Evolutionary conservation across 2,329 filamentous ascomycete species (phyloP), one percentile per base, ranked within the genome.

Genomic region (Alternaria ventricosa): DNA sequence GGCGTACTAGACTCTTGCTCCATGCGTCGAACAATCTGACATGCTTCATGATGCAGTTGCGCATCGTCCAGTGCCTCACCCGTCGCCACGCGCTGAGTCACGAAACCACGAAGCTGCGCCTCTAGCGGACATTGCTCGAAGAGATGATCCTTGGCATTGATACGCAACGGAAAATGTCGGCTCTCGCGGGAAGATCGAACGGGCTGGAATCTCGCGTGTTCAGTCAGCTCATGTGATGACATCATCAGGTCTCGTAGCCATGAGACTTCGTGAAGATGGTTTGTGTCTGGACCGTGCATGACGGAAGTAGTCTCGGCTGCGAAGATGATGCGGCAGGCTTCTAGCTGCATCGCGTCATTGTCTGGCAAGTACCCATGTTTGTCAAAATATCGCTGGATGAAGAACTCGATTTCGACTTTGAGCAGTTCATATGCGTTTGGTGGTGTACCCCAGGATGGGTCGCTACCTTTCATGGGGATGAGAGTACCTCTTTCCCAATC

Each of bases 311-410:
- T 61, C n/a, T 74, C 73, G 0, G 70, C 67, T 11, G 71, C 70
- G 36, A 73, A 74, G n/a, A 75, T 70, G 22, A 75, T 70, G 18
- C 73, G 71, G 27, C 73, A 75, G 2, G 72, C 73, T 43, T 75
- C 73, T 27, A 71, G 63, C 46, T 74, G 73, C 46, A 75, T 72
- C 5, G 60, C 62, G 10, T 72, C 57, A 11, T 74, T 69, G 1
- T 65, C 63, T 2, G 72, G 73, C n/a, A 75, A 54, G 20, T 58
- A 67, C 1, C 69, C 66, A 4, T 61, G 60, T 1, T 59, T 65
- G n/a, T 73, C 69, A n/a, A 71, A 71, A 43, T 68, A 68, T 1
- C 61, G 66, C 28, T 73, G 74, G 10, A 71, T 70, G 27, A 67
- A 70, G 46, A 64, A 66, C 10, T 72, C 72, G 2, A 69, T 61